Base-by-base conservation (phyloP, 2,329 filamentous ascomycete genomes). In the Neopestalotiopsis rosae region DNA sequence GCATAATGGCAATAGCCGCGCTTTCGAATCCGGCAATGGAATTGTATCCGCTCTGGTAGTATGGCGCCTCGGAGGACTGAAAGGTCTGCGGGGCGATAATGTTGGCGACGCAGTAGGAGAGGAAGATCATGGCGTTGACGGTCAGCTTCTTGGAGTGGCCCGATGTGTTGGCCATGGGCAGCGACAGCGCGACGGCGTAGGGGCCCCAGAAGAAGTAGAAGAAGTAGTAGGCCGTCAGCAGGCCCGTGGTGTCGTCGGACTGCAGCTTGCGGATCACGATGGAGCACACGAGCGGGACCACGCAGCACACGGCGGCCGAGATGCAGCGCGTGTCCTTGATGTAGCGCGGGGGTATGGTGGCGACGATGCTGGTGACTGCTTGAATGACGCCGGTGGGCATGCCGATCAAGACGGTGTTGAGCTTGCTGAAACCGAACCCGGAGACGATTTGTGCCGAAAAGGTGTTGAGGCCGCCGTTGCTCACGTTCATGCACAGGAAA, bases 81-180 rank as follows among this genome's bases (percentile, higher is more conserved):
- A 84, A 84, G 0, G 80, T 83, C 67, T 82, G 81, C 1, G 81
- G 81, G 0, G 76, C 78, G 62, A 83, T 82, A 67, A 83, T 82
- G 66, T 83, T 83, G 20, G 81, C 81, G 10, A 82, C 75, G 0
- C 76, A 79, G 67, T 81, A 81, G 2, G 76, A 77, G n/a, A 80
- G 78, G 3, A 76, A 77, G 20, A 77, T 73, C 68, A 80, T 76
- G n/a, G 74, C 75, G 9, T 75, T 74, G 7, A 80, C 77, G 5
- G 78, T 79, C 13, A 79, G 73, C 63, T 80, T 80, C 73, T 81
- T 80, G 0, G 79, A 80, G 4, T 75, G 80, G 7, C 79, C 79
- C 1, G 77, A 78, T 4, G 79, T 74, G 56, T 80, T 80, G n/a
- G 75, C 78, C 40, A 77, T 79, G 49, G 78, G 78, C 4, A 62